These are phyloP conservation scores for Ceratorhiza oryzae-sativae DNA, from an alignment of 1,284 basidiomycete genomes.

Conservation along the genomic window DNA sequence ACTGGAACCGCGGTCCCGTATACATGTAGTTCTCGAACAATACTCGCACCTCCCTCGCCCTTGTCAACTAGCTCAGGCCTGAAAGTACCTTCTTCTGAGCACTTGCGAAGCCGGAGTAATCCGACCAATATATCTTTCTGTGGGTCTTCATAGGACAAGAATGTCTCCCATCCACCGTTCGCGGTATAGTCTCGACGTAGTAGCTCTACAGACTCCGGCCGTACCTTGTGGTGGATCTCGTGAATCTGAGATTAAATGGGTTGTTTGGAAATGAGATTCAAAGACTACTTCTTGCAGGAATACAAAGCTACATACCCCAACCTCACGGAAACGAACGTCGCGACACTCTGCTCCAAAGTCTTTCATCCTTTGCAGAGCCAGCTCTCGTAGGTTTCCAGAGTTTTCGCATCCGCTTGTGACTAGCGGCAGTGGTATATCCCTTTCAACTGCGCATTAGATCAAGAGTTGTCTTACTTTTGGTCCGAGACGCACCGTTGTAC, in stretches of 20 bases:
- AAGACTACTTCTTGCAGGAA: background rate
- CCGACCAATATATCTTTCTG: constrained; percentile 97
- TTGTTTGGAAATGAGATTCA: background rate
- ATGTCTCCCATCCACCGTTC: constrained; percentile 99
- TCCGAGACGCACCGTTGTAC: constrained; percentile 77
- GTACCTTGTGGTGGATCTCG: constrained; percentile 98
- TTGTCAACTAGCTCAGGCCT: constrained; percentile 87
- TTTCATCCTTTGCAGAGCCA: constrained; percentile 97
- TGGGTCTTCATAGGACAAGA: constrained; percentile 98
- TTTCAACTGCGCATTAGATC: constrained; percentile 48
- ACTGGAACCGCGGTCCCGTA: constrained; percentile 98
- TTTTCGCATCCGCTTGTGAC: constrained; percentile 98
- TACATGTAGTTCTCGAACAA: constrained; percentile 97
- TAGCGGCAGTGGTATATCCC: constrained; percentile 94
- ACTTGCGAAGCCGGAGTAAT: constrained; percentile 90
- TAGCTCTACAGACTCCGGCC: constrained; percentile 96
- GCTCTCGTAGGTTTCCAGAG: constrained; percentile 93
- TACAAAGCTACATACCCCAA: constrained; percentile 72
- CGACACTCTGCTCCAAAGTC: constrained; percentile 98
- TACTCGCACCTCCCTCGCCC: constrained; percentile 84
- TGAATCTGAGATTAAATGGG: constrained; percentile 68
- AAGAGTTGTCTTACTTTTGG: background rate
- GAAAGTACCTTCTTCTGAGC: constrained; percentile 96
- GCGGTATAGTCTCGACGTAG: constrained; percentile 95
- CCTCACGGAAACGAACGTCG: constrained; percentile 97